phyloP scores from a whole-genome alignment of 176 grass and related monocot genomes.

The maize (Zea mays) region Zm-B73-REFERENCE-NAM-5.0 NC_050097.1:187220001-187220500 shows the following conservation, averaged over 20 bases:
- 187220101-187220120: too few species aligned
- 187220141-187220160: too few species aligned
- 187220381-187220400: conserved; percentile 58
- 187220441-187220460: conserved; percentile 2
- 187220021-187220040: too few species aligned
- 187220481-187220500: conserved; percentile 72
- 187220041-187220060: too few species aligned
- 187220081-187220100: too few species aligned
- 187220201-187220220: conserved; percentile 68
- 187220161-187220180: too few species aligned
- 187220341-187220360: conserved; percentile 67
- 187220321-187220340: conserved; percentile 78
- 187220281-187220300: conserved; percentile 54
- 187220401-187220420: conserved; percentile 57
- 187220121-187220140: too few species aligned
- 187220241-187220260: conserved; percentile 63
- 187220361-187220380: conserved; percentile 52
- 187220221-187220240: conserved; percentile 49
- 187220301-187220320: conserved; percentile 57
- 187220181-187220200: neutral
- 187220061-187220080: too few species aligned
- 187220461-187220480: neutral
- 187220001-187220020: too few species aligned
- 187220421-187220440: conserved; percentile 65
- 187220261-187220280: conserved; percentile 77